Percentiles rank a stretch among this genome's conserved stretches.
Evolutionary conservation across 495 filamentous ascomycete genomes (phyloP).

Genomic region (Parmelia sp.): DNA sequence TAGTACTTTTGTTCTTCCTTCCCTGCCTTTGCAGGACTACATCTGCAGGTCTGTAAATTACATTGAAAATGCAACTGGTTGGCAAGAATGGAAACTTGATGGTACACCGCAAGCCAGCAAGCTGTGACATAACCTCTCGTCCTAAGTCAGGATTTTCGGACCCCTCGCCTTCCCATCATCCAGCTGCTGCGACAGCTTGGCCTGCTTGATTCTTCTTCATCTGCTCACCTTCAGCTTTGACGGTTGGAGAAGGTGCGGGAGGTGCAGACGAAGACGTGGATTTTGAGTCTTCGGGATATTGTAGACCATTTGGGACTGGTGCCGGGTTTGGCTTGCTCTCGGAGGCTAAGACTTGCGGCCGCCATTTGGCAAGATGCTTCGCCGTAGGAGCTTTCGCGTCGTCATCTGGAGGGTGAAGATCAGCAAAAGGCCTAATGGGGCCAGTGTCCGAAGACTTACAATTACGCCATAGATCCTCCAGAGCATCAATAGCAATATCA

Average conservation of each 20-base stretch:
- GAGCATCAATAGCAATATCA: conserved; percentile 70
- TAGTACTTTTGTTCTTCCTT: neutral
- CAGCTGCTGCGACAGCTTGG: conserved; percentile 23
- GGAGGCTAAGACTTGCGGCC: conserved; percentile 39
- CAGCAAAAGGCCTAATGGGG: neutral
- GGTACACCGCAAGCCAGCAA: neutral
- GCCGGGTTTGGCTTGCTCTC: conserved; percentile 8
- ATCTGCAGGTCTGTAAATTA: neutral
- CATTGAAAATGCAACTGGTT: neutral
- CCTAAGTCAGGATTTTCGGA: neutral
- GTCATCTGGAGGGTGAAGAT: conserved; percentile 34
- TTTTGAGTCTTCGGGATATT: conserved; percentile 8
- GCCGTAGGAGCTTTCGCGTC: conserved; percentile 39
- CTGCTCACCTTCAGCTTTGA: conserved; percentile 9
- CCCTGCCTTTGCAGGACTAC: neutral
- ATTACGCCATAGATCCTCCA: conserved; percentile 81
- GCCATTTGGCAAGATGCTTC: conserved; percentile 45
- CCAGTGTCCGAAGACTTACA: conserved; percentile 44
- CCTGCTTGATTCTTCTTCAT: conserved; percentile 17
- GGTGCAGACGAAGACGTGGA: conserved; percentile 7
- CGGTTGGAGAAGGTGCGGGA: neutral
- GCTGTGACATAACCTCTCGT: neutral
- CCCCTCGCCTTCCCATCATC: neutral
- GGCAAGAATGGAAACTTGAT: neutral
- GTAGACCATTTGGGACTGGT: conserved; percentile 2